Conservation (phyloP, 2,329 filamentous ascomycete species). For the Emmonsia crescens region DNA sequence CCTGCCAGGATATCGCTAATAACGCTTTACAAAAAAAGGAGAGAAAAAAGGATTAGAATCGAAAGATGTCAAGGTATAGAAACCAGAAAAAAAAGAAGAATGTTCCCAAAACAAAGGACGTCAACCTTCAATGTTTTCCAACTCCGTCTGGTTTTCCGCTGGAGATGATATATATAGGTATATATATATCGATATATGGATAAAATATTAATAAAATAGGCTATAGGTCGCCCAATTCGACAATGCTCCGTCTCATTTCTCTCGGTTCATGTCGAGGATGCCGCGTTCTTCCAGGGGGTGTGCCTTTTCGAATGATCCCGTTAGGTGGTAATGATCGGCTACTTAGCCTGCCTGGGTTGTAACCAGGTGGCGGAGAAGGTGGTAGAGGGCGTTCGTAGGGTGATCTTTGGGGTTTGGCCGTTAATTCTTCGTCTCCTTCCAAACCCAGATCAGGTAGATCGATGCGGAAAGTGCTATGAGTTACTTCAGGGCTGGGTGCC, state of each 20-base stretch:
- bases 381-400: slow-evolving; percentile 9
- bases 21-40: not conserved
- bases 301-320: not conserved
- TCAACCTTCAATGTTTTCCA: not conserved
- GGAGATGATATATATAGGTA: not conserved
- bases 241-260: slow-evolving; percentile 2
- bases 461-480: slow-evolving; percentile 21
- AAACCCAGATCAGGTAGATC: slow-evolving; percentile 17
- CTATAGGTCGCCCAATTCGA: slow-evolving; percentile 11
- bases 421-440: slow-evolving; percentile 16
- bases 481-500: slow-evolving; percentile 19
- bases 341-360: slow-evolving; percentile 1
- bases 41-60: not conserved
- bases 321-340: not conserved
- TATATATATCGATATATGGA: not conserved
- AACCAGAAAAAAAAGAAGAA: not conserved
- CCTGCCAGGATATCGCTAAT: slow-evolving; percentile 1
- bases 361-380: slow-evolving; percentile 5
- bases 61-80: not conserved
- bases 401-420: slow-evolving; percentile 11
- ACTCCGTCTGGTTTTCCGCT: not conserved
- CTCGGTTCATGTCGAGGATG: not conserved
- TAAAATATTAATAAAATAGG: not conserved
- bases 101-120: not conserved
- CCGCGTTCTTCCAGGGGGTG: not conserved